Base-by-base conservation (phyloP, 2,329 filamentous ascomycete genomes). In the Aschersonia sp. region DNA sequence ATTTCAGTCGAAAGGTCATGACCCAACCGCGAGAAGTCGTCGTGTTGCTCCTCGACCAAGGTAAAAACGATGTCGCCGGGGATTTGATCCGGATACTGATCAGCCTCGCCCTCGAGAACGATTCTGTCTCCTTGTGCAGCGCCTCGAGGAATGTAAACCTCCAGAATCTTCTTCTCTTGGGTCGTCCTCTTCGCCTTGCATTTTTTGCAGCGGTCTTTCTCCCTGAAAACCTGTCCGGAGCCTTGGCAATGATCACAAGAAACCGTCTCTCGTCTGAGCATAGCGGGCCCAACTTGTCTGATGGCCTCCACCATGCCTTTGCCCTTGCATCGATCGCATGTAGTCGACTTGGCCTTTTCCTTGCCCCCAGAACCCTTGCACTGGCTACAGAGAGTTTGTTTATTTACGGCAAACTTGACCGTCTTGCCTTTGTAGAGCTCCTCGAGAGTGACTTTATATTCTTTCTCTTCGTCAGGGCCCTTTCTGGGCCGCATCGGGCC, bases 351-450 rank as follows among this genome's bases (percentile, higher is more conserved):
- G 47, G 87, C 85, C 68, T 89, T 94, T 52, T 94, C 86, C 67
- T 94, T 96, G 53, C 86, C 92, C 41, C 92, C 92, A 44, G 75
- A 79, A 43, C 92, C 92, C 62, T 89, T 90, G 72, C 92, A 98
- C 57, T 81, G 76, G 50, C 75, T 75, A 68, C 92, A 98, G 52
- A 95, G 73, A 52, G 96, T 78, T 60, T 95, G 90, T 72, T 97
- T 97, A 59, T 89, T 94, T 60, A 86, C 92, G 7, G 87, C 82
- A 63, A 98, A 96, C 68, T 94, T 92, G 60, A 94, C 92, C 1
- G 92, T 96, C 74, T 97, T 96, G 58, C 92, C 92, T 69, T 94
- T 96, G 76, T 97, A 98, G 33, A 98, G 74, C 66, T 98, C 92
- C 64, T 97, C 92, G 50, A 98, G 69, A 2, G 81, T 85, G 49